Evolutionary conservation across 768 basidiomycete species (phyloP).

Genomic region (Hydnomerulius pinastri): DNA sequence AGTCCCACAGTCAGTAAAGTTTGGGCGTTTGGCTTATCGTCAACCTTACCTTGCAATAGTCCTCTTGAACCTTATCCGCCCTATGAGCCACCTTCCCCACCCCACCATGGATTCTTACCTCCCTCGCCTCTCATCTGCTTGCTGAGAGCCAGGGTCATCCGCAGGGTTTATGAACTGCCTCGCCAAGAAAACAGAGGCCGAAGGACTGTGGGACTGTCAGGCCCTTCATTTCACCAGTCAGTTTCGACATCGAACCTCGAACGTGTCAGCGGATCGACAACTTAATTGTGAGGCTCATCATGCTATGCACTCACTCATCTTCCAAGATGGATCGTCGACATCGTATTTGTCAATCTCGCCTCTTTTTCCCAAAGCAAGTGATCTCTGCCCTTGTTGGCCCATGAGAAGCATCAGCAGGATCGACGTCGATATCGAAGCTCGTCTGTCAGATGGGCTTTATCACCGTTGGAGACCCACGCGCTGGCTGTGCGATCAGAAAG

Average conservation of each 20-base stretch:
- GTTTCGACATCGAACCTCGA: conserved; percentile 5
- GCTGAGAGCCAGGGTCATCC: background rate
- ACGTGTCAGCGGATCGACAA: conserved; percentile 15
- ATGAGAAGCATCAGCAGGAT: conserved; percentile 21
- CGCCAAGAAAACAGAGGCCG: background rate
- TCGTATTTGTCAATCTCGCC: conserved; percentile 13
- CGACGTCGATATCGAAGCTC: conserved; percentile 23
- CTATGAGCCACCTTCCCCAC: background rate
- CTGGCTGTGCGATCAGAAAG: conserved; percentile 19
- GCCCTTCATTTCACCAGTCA: conserved; percentile 12
- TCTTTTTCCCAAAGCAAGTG: conserved; percentile 21
- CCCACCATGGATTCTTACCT: background rate
- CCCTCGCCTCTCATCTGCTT: background rate
- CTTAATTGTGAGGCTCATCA: conserved; percentile 6
- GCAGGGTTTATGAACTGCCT: background rate
- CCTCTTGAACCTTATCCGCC: conserved; percentile 26
- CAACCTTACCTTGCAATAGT: conserved; percentile 7
- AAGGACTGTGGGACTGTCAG: background rate
- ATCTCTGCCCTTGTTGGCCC: conserved; percentile 17
- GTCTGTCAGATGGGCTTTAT: conserved; percentile 12
- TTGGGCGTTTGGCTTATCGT: conserved; percentile 21
- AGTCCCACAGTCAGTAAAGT: conserved; percentile 11
- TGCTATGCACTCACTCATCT: conserved; percentile 1
- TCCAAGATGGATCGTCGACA: background rate
- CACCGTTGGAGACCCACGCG: conserved; percentile 19